A percentile compares a stretch with the other conserved stretches of the same genome.
phyloP scores from a whole-genome alignment of 2,329 filamentous ascomycete genomes.

The Aplosporella prunicola region DNA sequence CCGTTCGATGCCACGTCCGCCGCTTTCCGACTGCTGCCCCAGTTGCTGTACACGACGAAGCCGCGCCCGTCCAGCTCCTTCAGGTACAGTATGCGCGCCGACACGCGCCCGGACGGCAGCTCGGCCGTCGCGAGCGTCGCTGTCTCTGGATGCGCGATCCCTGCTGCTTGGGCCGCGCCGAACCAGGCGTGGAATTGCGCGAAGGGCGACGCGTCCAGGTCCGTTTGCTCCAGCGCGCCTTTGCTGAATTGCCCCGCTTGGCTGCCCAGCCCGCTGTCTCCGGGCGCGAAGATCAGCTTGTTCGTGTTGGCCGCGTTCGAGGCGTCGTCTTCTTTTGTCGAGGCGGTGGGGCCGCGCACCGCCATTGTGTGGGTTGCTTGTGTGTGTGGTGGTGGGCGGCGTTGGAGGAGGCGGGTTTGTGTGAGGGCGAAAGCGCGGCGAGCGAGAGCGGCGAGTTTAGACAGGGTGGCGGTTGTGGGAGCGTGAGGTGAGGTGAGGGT shows the following conservation, averaged over 20 bases:
- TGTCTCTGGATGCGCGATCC: constrained; percentile 72
- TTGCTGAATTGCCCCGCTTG: constrained; percentile 71
- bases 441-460: too few relatives aligned
- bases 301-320: not conserved
- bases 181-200: constrained; percentile 90
- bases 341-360: too few relatives aligned
- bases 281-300: constrained; percentile 52
- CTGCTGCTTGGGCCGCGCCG: constrained; percentile 52
- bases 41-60: constrained; percentile 92
- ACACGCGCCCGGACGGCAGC: constrained; percentile 75
- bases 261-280: constrained; percentile 34
- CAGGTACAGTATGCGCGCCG: constrained; percentile 79
- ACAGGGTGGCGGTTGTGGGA: too few relatives aligned
- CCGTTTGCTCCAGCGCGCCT: constrained; percentile 49
- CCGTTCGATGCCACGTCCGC: constrained; percentile 62
- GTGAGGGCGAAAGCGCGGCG: too few relatives aligned
- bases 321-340: too few relatives aligned
- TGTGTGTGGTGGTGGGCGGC: too few relatives aligned
- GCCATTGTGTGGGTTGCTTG: too few relatives aligned
- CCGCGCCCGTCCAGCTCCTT: constrained; percentile 81
- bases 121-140: constrained; percentile 77
- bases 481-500: too few relatives aligned
- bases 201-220: constrained; percentile 59
- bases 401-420: too few relatives aligned
- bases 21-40: constrained; percentile 64